Conservation (phyloP, 2,329 filamentous ascomycete species). For the Monilinia polystroma region DNA sequence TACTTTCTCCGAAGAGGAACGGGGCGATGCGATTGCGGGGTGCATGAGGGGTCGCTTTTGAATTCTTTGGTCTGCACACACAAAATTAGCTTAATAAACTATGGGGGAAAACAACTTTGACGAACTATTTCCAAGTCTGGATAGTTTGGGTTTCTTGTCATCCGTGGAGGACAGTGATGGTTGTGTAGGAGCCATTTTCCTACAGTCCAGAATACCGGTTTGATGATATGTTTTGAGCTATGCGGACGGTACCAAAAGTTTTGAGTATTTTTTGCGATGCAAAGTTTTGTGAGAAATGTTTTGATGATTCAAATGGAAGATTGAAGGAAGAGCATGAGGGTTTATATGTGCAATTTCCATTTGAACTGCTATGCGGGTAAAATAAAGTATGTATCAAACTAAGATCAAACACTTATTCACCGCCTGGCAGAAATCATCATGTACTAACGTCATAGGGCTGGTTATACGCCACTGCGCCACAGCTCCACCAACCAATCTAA, state of each 20-base stretch:
- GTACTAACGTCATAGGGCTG: constrained; percentile 18
- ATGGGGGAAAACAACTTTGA: constrained; percentile 32
- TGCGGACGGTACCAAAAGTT: too few relatives aligned
- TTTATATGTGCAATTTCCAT: not conserved
- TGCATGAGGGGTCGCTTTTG: constrained; percentile 41
- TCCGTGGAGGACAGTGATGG: constrained; percentile 21
- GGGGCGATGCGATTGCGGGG: constrained; percentile 34
- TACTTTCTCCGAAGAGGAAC: constrained; percentile 33
- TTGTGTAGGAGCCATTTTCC: constrained; percentile 4
- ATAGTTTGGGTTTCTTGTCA: not conserved
- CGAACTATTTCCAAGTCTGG: constrained; percentile 24
- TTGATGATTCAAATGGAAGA: not conserved
- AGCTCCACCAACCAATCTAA: not conserved
- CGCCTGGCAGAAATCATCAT: constrained; percentile 16
- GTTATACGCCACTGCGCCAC: not conserved
- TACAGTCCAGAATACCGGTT: not conserved
- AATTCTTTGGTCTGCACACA: constrained; percentile 36
- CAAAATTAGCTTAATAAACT: constrained; percentile 14
- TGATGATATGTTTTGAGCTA: not conserved
- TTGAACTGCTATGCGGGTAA: not conserved
- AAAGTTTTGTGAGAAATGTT: not conserved
- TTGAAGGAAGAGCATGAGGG: not conserved
- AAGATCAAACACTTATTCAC: not conserved
- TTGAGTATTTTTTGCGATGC: not conserved
- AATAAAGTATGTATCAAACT: not conserved